Evolutionary conservation across 495 filamentous ascomycete species (phyloP).

Genomic region (Talaromyces liani): DNA sequence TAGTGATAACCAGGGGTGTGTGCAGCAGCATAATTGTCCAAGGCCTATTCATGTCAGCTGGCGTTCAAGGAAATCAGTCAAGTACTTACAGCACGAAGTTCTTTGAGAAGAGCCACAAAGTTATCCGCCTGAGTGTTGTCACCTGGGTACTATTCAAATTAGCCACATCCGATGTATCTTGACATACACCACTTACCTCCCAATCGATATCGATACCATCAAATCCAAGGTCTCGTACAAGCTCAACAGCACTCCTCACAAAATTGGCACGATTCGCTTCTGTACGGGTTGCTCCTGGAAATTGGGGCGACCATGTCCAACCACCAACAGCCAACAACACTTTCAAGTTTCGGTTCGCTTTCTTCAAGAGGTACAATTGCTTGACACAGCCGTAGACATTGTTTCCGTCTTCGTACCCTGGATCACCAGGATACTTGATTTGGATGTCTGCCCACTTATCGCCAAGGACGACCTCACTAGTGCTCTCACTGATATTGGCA

Average conservation of each 20-base stretch:
- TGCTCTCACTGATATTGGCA: constrained; percentile 56
- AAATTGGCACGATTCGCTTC: constrained; percentile 39
- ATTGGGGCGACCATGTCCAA: constrained; percentile 72
- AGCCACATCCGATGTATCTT: not conserved
- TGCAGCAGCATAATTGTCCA: constrained; percentile 54
- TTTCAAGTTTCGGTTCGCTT: constrained; percentile 70
- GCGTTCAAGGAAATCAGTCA: not conserved
- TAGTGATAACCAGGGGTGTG: constrained; percentile 47
- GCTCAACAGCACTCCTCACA: constrained; percentile 55
- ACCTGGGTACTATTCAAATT: constrained; percentile 22
- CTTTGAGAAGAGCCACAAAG: constrained; percentile 55
- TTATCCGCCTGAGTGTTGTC: constrained; percentile 46
- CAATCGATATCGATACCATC: constrained; percentile 59
- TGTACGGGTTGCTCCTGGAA: constrained; percentile 57
- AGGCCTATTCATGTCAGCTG: constrained; percentile 22
- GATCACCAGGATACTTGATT: constrained; percentile 76
- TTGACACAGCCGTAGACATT: constrained; percentile 87
- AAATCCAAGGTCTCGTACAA: constrained; percentile 59
- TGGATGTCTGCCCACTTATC: constrained; percentile 65
- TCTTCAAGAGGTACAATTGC: constrained; percentile 78
- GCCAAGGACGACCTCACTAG: constrained; percentile 66
- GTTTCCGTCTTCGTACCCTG: constrained; percentile 57
- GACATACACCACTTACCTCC: constrained; percentile 30
- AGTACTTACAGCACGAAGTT: constrained; percentile 28
- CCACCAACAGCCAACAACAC: constrained; percentile 60